Conservation (phyloP, 2,329 filamentous ascomycete species). For the Arachnomyces sp. region DNA sequence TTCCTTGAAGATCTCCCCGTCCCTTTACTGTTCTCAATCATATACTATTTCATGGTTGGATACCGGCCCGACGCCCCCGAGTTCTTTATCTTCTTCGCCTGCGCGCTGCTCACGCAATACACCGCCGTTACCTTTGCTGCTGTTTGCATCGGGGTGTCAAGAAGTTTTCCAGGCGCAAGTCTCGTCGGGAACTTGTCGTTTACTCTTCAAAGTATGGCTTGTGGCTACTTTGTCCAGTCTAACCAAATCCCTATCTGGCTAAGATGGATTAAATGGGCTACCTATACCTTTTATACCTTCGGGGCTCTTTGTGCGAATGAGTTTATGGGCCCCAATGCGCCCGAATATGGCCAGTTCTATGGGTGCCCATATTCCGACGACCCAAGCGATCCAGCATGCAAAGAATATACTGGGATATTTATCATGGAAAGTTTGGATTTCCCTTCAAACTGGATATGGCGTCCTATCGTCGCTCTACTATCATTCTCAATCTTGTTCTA, state of each 20-base stretch:
- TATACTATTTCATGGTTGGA: slow-evolving; percentile 72
- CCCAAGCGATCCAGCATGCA: slow-evolving; percentile 55
- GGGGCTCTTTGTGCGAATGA: slow-evolving; percentile 65
- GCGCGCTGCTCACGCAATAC: slow-evolving; percentile 63
- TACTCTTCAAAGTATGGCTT: slow-evolving; percentile 65
- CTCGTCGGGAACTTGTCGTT: slow-evolving; percentile 64
- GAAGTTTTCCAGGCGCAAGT: slow-evolving; percentile 62
- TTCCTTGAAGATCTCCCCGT: slow-evolving; percentile 65
- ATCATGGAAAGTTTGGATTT: slow-evolving; percentile 63
- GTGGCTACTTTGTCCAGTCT: slow-evolving; percentile 67
- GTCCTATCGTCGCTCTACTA: slow-evolving; percentile 56
- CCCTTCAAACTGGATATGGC: slow-evolving; percentile 56
- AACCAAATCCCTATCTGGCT: slow-evolving; percentile 68
- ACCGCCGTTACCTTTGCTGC: slow-evolving; percentile 65
- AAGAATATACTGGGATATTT: slow-evolving; percentile 59
- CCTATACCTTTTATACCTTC: slow-evolving; percentile 51
- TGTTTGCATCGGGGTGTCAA: slow-evolving; percentile 55
- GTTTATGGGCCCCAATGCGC: slow-evolving; percentile 41
- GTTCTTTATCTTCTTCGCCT: slow-evolving; percentile 64
- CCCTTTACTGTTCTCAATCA: slow-evolving; percentile 59
- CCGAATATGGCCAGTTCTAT: slow-evolving; percentile 55
- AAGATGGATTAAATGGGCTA: slow-evolving; percentile 59
- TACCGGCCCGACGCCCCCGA: slow-evolving; percentile 55
- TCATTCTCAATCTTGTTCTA: slow-evolving; percentile 59
- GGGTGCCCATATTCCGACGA: slow-evolving; percentile 59